phyloP scores from a whole-genome alignment of 768 basidiomycete species.

The Mycena venus region DNA sequence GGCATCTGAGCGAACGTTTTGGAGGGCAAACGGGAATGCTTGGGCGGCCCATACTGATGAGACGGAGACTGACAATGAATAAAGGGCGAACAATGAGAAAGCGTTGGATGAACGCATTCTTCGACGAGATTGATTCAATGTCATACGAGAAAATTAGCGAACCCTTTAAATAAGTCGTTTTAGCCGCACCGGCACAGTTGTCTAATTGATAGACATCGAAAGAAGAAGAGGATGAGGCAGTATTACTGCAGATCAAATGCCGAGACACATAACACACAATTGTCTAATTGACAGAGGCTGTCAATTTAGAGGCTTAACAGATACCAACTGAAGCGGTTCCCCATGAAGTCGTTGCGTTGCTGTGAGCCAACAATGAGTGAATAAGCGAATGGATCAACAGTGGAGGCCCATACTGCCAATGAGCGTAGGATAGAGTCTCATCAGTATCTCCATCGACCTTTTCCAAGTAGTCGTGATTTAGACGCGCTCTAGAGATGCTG shows the following conservation, averaged over 20 bases:
- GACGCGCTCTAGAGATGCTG: not conserved
- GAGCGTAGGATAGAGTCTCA: not conserved
- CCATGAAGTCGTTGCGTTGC: not conserved
- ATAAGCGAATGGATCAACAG: not conserved
- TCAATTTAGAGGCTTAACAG: not conserved
- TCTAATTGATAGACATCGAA: not conserved
- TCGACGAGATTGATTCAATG: not conserved
- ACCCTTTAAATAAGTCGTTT: not conserved
- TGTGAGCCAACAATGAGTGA: not conserved
- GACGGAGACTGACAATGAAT: not conserved
- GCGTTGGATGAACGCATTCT: not conserved
- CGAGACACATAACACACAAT: no score
- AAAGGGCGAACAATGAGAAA: not conserved
- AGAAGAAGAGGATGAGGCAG: no score
- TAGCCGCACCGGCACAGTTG: not conserved
- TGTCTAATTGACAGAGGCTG: not conserved
- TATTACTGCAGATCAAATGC: no score
- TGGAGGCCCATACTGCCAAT: not conserved
- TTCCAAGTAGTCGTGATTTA: not conserved
- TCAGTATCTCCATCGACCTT: not conserved
- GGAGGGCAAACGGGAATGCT: not conserved
- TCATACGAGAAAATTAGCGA: not conserved
- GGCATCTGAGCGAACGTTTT: not conserved
- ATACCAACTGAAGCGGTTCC: not conserved
- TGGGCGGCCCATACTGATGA: not conserved